A percentile compares a stretch with the other conserved stretches of the same genome.
Conservation (phyloP, 495 filamentous ascomycete genomes). For the Neurospora tetraspora region DNA sequence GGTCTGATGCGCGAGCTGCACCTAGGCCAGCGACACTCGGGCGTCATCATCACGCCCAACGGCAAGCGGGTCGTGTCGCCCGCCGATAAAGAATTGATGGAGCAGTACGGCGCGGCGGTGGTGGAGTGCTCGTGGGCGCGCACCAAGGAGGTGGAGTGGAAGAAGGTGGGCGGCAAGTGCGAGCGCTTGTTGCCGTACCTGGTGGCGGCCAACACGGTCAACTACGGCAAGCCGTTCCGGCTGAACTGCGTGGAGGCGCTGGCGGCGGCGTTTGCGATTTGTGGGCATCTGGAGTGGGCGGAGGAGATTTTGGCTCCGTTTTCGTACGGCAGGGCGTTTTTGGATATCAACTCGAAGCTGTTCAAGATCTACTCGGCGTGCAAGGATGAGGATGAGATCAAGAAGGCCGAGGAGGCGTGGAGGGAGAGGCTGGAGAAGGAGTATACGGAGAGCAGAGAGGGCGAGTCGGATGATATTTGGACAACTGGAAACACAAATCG, state of each 20-base stretch:
- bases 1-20: conserved; percentile 89
- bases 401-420: conserved; percentile 77
- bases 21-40: conserved; percentile 80
- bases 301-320: conserved; percentile 72
- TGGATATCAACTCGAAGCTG: conserved; percentile 77
- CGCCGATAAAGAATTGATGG: conserved; percentile 68
- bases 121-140: conserved; percentile 97
- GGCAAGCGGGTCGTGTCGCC: conserved; percentile 76
- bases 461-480: conserved; percentile 64
- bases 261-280: conserved; percentile 86
- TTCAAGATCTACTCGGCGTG: conserved; percentile 81
- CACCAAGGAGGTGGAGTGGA: conserved; percentile 82
- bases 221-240: conserved; percentile 91
- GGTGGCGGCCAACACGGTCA: conserved; percentile 92
- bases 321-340: conserved; percentile 75
- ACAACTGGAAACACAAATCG: conserved; percentile 79
- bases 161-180: conserved; percentile 86
- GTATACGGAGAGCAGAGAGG: conserved; percentile 68
- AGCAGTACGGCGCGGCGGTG: conserved; percentile 85
- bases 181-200: conserved; percentile 91
- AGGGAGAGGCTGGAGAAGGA: conserved; percentile 81
- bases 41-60: conserved; percentile 90
- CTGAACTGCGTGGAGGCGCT: conserved; percentile 94
- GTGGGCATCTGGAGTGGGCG: conserved; percentile 86
- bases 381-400: conserved; percentile 74